Base-by-base conservation (phyloP, 768 basidiomycete species). In the Strobilomyces echinocephalus region DNA sequence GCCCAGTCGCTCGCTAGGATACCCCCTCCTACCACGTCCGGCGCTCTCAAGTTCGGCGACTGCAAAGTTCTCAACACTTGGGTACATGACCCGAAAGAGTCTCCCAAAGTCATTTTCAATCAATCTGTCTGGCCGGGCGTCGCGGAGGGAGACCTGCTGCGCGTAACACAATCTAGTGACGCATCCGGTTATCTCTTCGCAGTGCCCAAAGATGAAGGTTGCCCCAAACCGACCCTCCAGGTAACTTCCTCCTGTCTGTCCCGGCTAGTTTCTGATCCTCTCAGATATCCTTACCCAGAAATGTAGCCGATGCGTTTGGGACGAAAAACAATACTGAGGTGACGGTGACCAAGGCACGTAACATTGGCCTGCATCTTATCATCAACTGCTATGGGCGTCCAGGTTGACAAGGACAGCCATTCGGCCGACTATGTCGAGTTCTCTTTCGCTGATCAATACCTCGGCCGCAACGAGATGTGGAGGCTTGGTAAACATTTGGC, bases 381-480 rank as follows among this genome's bases (percentile, higher is more conserved):
- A 18, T 54, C 49, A 41, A 56, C 56, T 59, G 54, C 60, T 61
- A 46, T 11, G 42, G 6, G 42, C 21, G 5, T 26, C 15, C 49
- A 91, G 89, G 87, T 90, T 39, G 83, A 94, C 58, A 81, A 77
- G 59, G 73, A 76, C 8, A 70, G 72, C 35, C 79, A 81, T 54
- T 78, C 73, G 24, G 90, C 88, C 1, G 85, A 89, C 55, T 87
- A 85, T 64, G 79, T 98, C 46, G 95, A 98, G 63, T 79, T 98
- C 52, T 84, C 84, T 43, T 98, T 98, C 64, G 89, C 91, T 57
- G 94, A 97, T 66, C 93, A 95, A 65, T 97, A 97, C 67, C 77
- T 97, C 15, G 95, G 95, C 15, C 83, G 97, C 43, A 92, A 89
- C 56, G 97, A 97, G 60, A 95, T 97, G 93, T 97, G 95, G 92